These are phyloP conservation scores for Trametes meyenii DNA, from an alignment of 768 basidiomycete species.

Conservation along the genomic window DNA sequence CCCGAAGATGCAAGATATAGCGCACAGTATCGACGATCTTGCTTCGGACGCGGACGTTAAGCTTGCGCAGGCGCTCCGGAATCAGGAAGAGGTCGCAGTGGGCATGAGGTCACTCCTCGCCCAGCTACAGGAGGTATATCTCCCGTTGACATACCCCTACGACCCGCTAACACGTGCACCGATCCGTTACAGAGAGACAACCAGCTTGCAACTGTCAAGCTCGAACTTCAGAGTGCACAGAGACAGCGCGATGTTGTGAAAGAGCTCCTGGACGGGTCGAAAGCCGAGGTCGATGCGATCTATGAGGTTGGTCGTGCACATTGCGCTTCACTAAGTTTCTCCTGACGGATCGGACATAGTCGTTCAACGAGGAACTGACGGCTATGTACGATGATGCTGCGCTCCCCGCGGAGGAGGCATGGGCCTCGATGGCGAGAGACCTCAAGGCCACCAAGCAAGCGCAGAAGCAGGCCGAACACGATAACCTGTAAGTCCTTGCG, in stretches of 20 bases:
- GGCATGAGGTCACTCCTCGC: slow-evolving; percentile 52
- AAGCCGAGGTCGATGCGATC: slow-evolving; percentile 89
- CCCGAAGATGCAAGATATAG: slow-evolving; percentile 40
- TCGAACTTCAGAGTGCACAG: slow-evolving; percentile 69
- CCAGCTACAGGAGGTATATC: slow-evolving; percentile 61
- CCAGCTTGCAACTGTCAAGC: slow-evolving; percentile 49
- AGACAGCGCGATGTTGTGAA: slow-evolving; percentile 82
- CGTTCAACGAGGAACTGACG: slow-evolving; percentile 93
- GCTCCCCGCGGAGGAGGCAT: slow-evolving; percentile 83
- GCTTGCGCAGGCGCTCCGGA: slow-evolving; percentile 52
- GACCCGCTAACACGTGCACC: neutral
- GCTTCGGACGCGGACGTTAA: slow-evolving; percentile 59
- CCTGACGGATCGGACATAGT: slow-evolving; percentile 45
- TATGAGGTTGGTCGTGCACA: slow-evolving; percentile 65
- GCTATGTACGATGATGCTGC: slow-evolving; percentile 86
- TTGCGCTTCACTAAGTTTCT: neutral
- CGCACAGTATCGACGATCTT: slow-evolving; percentile 54
- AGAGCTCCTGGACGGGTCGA: slow-evolving; percentile 73
- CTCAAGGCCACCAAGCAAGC: slow-evolving; percentile 80
- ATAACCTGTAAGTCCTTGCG: slow-evolving; percentile 69
- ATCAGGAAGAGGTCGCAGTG: slow-evolving; percentile 56
- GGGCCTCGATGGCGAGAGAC: slow-evolving; percentile 69
- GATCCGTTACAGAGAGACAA: slow-evolving; percentile 47
- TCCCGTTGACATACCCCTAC: neutral
- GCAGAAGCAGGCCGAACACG: slow-evolving; percentile 71